Base-by-base conservation (phyloP, 495 filamentous ascomycete genomes). In the Letharia lupina region DNA sequence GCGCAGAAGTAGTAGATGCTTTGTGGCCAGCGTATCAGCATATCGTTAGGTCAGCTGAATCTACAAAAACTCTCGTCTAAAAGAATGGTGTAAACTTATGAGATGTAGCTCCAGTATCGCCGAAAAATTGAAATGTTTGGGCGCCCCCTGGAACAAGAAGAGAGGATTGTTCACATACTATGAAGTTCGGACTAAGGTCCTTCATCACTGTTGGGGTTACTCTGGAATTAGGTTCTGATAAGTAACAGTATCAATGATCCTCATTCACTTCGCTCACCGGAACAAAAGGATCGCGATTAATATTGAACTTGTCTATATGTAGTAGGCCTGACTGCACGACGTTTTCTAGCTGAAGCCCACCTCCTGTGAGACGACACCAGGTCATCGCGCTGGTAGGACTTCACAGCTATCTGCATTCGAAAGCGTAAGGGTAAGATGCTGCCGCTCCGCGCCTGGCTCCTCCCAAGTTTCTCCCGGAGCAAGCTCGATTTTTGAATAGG, bases 321-420 rank as follows among this genome's bases (percentile, higher is more conserved):
- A 6, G 9, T 23, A 0, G n/a, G 47, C n/a, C 20, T 23, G n/a
- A 50, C n/a, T 11, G 10, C 9, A 10, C 4, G 47, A 28, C 23
- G 23, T 28, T 28, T 28, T 28, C 23, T 28, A 28, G 23, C 23
- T 28, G 23, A 50, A 50, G 47, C 20, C 11, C 8, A 50, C n/a
- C n/a, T 50, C 20, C n/a, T 28, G n/a, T 23, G 10, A 50, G 47
- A 28, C 20, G 8, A 50, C 7, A 50, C n/a, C 5, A 28, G 47
- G 1, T 28, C 20, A 50, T 63, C 45, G 54, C 23, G 16, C 33
- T 13, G 58, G 23, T 3, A 64, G 48, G 39, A 72, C 67, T 61
- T 69, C 70, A 52, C 71, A 73, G 12, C 71, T 70, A 61, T 68
- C 62, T n/a, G 70, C 70, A 61, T 65, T 71, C 40, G 66, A 57